Percentiles rank a stretch among this genome's conserved stretches.
These are phyloP conservation scores for Rossbeevera mucosa DNA, from an alignment of 768 basidiomycete genomes.

Conservation along the genomic window DNA sequence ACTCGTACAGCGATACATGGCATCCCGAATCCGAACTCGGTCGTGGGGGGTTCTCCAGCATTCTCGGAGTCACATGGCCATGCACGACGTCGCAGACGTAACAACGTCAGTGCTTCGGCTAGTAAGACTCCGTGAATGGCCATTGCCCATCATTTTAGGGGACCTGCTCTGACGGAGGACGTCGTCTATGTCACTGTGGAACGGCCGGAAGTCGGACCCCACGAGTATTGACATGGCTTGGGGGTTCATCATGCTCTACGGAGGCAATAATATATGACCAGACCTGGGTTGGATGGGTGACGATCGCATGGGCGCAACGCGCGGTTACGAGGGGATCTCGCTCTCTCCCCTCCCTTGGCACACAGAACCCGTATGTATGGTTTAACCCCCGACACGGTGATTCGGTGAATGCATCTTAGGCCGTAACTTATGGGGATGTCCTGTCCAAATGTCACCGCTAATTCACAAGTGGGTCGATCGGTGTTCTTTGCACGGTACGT, in stretches of 20 bases:
- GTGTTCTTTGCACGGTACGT: constrained; percentile 40
- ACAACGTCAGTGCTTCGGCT: constrained; percentile 21
- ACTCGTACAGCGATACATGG: too few species aligned
- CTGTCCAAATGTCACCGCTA: constrained; percentile 33
- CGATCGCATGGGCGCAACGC: constrained; percentile 4
- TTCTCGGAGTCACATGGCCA: constrained; percentile 55
- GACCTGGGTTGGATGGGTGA: constrained; percentile 2
- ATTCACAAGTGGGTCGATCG: constrained; percentile 30
- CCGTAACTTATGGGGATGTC: constrained; percentile 21
- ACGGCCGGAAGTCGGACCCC: constrained; percentile 49
- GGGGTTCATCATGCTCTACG: constrained; percentile 56
- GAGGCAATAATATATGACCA: constrained; percentile 37
- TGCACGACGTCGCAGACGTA: constrained; percentile 46
- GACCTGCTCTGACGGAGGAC: constrained; percentile 56
- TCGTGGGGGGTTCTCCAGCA: constrained; percentile 60
- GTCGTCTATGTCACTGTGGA: constrained; percentile 55
- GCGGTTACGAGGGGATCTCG: constrained; percentile 50
- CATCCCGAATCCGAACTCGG: constrained; percentile 38
- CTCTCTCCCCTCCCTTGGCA: constrained; percentile 50
- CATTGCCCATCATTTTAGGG: constrained; percentile 18
- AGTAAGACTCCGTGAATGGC: constrained; percentile 33
- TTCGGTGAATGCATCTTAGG: constrained; percentile 38
- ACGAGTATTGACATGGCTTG: constrained; percentile 55
- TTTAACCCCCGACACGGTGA: constrained; percentile 45
- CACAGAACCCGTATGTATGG: constrained; percentile 54